phyloP scores from a whole-genome alignment of 805 yeast species.

The Zygoascus biomembranicola region DNA sequence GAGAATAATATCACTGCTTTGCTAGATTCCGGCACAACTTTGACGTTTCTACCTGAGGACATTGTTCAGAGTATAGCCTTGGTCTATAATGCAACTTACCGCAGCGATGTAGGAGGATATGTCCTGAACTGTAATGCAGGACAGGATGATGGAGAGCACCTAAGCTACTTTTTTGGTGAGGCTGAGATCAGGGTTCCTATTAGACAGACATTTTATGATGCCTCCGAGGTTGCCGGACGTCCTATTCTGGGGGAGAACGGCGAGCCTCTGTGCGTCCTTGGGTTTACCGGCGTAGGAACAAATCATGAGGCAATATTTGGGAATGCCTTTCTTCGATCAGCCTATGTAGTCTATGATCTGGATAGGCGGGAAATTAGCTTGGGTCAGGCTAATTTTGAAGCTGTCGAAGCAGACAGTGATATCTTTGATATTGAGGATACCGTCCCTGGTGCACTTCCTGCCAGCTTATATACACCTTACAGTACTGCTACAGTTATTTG shows the following conservation, averaged over 20 bases:
- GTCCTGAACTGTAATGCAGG: conserved; percentile 11
- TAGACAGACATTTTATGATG: conserved; percentile 13
- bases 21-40: conserved; percentile 28
- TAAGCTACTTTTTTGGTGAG: conserved; percentile 18
- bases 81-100: conserved; percentile 34
- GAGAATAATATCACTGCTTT: conserved; percentile 29
- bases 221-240: neutral
- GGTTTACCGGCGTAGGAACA: conserved; percentile 3
- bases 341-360: conserved; percentile 60
- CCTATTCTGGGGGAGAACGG: conserved; percentile 31
- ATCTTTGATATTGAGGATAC: conserved; percentile 19
- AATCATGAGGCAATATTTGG: conserved; percentile 39
- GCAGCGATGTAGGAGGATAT: conserved; percentile 21
- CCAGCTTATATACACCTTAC: neutral
- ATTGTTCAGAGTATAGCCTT: conserved; percentile 25
- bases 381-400: conserved; percentile 36
- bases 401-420: conserved; percentile 14
- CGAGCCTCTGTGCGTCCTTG: conserved; percentile 12
- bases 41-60: conserved; percentile 18
- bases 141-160: conserved; percentile 13
- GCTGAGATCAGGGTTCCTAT: conserved; percentile 22
- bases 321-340: conserved; percentile 54
- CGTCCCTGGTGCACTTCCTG: conserved; percentile 8
- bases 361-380: conserved; percentile 48
- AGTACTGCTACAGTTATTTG: neutral